Percentiles rank a stretch among this genome's conserved stretches.
Evolutionary conservation across 495 filamentous ascomycete genomes (phyloP).

Genomic region (Talaromyces stipitatus): DNA sequence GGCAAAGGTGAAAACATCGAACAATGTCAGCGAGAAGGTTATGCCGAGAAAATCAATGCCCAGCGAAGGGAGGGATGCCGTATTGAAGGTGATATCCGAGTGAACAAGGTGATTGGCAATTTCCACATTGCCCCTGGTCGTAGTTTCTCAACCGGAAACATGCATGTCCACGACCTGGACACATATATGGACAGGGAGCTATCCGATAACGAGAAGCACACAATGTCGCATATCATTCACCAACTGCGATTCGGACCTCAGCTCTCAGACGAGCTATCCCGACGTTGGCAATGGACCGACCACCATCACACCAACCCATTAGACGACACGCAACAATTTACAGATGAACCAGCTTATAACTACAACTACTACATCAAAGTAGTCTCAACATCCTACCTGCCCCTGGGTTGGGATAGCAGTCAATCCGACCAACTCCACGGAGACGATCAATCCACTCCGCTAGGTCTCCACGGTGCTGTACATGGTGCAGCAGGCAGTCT

Average conservation of each 20-base stretch:
- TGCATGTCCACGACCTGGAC: slow-evolving; percentile 95
- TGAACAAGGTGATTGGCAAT: slow-evolving; percentile 98
- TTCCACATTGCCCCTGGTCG: slow-evolving; percentile 97
- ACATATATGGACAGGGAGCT: slow-evolving; percentile 67
- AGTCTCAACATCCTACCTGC: slow-evolving; percentile 88
- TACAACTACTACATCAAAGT: slow-evolving; percentile 99
- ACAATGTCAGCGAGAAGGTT: slow-evolving; percentile 93
- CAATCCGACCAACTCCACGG: slow-evolving; percentile 36
- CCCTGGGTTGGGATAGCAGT: slow-evolving; percentile 67
- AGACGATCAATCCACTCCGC: slow-evolving; percentile 45
- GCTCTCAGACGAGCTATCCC: slow-evolving; percentile 65
- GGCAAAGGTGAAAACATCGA: slow-evolving; percentile 86
- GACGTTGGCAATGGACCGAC: slow-evolving; percentile 72
- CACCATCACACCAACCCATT: slow-evolving; percentile 90
- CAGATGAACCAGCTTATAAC: slow-evolving; percentile 77
- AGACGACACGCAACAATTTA: slow-evolving; percentile 71
- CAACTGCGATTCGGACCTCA: slow-evolving; percentile 88
- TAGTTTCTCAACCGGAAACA: slow-evolving; percentile 86
- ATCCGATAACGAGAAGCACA: slow-evolving; percentile 56
- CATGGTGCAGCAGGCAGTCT: slow-evolving; percentile 64
- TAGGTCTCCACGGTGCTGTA: slow-evolving; percentile 54
- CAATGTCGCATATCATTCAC: slow-evolving; percentile 87
- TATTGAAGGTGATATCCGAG: slow-evolving; percentile 83
- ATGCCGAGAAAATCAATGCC: slow-evolving; percentile 73
- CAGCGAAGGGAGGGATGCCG: slow-evolving; percentile 91